Percentiles rank a stretch among this genome's conserved stretches.
Conservation (phyloP, 1,139 yeast genomes). For the Yamadazyma spencermartinsiae region DNA sequence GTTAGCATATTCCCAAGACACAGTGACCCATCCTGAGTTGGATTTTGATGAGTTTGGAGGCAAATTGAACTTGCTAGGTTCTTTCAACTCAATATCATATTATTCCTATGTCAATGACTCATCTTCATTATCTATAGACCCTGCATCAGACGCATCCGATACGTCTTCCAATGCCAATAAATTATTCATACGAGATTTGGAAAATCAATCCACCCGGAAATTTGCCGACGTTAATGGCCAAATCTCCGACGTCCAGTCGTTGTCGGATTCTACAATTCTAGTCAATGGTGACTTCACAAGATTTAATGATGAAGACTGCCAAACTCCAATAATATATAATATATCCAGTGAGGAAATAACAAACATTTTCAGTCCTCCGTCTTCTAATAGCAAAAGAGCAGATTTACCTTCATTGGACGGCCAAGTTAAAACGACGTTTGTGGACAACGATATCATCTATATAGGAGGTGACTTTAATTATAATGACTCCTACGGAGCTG, state of each 20-base stretch:
- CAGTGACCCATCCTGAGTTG: slow-evolving; percentile 29
- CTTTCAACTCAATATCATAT: slow-evolving; percentile 59
- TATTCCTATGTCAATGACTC: slow-evolving; percentile 56
- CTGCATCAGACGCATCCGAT: background rate
- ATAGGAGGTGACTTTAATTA: slow-evolving; percentile 78
- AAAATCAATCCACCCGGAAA: slow-evolving; percentile 28
- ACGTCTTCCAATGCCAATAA: slow-evolving; percentile 15
- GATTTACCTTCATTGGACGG: slow-evolving; percentile 40
- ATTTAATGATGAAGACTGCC: slow-evolving; percentile 36
- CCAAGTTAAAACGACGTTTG: slow-evolving; percentile 49
- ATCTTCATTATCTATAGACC: slow-evolving; percentile 18
- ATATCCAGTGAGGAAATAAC: slow-evolving; percentile 43
- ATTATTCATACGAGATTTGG: slow-evolving; percentile 32
- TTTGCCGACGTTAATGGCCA: slow-evolving; percentile 37
- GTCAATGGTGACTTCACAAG: slow-evolving; percentile 45
- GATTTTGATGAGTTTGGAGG: slow-evolving; percentile 36
- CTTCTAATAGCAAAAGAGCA: slow-evolving; percentile 23
- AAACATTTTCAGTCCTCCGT: slow-evolving; percentile 29
- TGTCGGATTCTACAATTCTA: slow-evolving; percentile 33
- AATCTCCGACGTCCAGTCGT: slow-evolving; percentile 28
- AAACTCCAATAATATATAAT: slow-evolving; percentile 59
- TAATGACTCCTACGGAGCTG: slow-evolving; percentile 59
- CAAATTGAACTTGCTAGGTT: slow-evolving; percentile 63
- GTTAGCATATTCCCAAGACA: background rate
- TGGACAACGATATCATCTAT: slow-evolving; percentile 54